Conservation (phyloP, 2,329 filamentous ascomycete genomes). For the Plectosphaerella cucumerina region DNA sequence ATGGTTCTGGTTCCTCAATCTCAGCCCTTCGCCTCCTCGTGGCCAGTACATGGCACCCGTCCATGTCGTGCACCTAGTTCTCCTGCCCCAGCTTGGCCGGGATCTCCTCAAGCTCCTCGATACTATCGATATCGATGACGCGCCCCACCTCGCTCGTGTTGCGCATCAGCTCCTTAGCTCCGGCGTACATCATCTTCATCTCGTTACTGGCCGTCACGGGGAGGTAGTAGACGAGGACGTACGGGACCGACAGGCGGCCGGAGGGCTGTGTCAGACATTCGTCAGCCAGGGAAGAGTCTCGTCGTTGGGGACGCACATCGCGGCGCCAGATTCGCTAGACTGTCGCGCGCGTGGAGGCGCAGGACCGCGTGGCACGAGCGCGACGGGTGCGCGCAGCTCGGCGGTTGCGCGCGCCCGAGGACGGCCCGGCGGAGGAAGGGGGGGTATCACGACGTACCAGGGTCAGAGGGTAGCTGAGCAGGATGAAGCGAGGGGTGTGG, state of each 20-base stretch:
- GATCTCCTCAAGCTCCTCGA: constrained; percentile 79
- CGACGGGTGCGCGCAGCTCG: not conserved
- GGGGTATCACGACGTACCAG: constrained; percentile 50
- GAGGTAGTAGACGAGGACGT: constrained; percentile 92
- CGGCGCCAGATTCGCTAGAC: not conserved
- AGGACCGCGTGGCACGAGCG: not conserved
- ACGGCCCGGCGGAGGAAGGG: not conserved
- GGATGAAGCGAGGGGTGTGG: constrained; percentile 82
- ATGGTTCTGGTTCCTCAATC: not conserved
- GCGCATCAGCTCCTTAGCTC: constrained; percentile 92
- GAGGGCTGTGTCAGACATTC: constrained; percentile 54
- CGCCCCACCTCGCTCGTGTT: constrained; percentile 87
- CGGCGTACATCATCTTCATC: constrained; percentile 88
- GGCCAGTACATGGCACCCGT: too few species aligned
- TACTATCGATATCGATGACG: constrained; percentile 78
- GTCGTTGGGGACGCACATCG: too few species aligned
- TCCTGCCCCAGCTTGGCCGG: constrained; percentile 54
- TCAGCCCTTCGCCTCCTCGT: not conserved
- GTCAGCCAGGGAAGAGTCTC: not conserved
- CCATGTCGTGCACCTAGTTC: not conserved
- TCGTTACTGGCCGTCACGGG: constrained; percentile 87
- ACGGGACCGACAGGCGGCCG: constrained; percentile 83
- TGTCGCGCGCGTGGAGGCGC: not conserved
- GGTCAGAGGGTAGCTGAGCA: constrained; percentile 87
- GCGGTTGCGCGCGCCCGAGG: not conserved